Evolutionary conservation across 2,329 filamentous ascomycete species (phyloP).

Genomic region (Elsinoe necatrix): DNA sequence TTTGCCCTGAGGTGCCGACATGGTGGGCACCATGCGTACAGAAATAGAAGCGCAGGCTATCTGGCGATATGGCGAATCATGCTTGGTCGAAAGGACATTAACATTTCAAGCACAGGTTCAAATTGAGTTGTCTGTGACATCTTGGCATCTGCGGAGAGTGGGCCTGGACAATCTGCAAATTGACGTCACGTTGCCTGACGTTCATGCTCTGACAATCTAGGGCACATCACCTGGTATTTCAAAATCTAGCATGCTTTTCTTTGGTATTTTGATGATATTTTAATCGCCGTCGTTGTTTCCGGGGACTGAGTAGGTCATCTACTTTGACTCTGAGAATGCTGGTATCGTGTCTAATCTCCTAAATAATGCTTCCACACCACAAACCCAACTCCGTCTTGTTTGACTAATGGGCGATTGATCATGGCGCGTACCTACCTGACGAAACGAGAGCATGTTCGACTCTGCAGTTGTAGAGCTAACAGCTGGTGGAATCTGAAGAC

Average conservation of each 20-base stretch:
- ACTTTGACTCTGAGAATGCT: too few relatives aligned
- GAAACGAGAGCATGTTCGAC: too few relatives aligned
- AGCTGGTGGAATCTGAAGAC: too few relatives aligned
- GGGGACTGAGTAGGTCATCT: too few relatives aligned
- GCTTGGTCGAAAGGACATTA: background rate
- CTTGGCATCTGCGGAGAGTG: conserved; percentile 24
- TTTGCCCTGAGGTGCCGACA: conserved; percentile 18
- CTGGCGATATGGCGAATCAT: background rate
- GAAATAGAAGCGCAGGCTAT: background rate
- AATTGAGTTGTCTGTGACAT: conserved; percentile 19
- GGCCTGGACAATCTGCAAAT: conserved; percentile 21
- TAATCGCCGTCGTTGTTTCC: too few relatives aligned
- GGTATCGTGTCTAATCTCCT: too few relatives aligned
- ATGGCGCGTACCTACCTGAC: too few relatives aligned
- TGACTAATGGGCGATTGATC: too few relatives aligned
- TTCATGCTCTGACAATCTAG: background rate
- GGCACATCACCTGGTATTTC: background rate
- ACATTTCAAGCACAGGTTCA: background rate
- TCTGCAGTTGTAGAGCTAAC: too few relatives aligned
- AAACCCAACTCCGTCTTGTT: too few relatives aligned
- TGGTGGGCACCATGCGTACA: conserved; percentile 9
- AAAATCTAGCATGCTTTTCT: background rate
- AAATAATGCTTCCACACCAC: too few relatives aligned
- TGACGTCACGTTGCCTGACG: conserved; percentile 19
- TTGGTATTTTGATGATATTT: too few relatives aligned